Evolutionary conservation across 1,284 basidiomycete species (phyloP).

Genomic region (Ceratobasidium sp.): DNA sequence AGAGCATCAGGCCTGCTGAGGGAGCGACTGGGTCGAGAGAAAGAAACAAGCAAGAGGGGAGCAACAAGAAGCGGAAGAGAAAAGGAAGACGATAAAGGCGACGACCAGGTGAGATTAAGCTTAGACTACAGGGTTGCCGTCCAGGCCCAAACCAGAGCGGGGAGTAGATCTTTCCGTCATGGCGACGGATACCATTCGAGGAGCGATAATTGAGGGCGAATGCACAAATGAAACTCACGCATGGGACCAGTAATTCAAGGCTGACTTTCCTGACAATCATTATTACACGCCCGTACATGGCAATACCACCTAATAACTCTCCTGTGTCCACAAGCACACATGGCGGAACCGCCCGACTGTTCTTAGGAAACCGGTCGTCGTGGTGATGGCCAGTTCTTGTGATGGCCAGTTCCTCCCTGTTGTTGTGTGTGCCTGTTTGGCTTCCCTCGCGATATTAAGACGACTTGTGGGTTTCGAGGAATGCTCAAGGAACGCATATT

Average conservation of each 20-base stretch:
- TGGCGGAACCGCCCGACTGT: not conserved
- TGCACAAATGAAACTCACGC: no score
- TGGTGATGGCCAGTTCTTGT: slow-evolving; percentile 11
- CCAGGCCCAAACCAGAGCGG: slow-evolving; percentile 2
- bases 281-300: not conserved
- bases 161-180: not conserved
- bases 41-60: slow-evolving; percentile 11
- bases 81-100: slow-evolving; percentile 25
- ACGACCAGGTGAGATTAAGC: slow-evolving; percentile 31
- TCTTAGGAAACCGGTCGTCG: not conserved
- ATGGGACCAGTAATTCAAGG: not conserved
- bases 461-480: no score
- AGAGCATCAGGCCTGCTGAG: slow-evolving; percentile 41
- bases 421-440: no score
- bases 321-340: no score
- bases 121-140: slow-evolving; percentile 19
- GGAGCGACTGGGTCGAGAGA: slow-evolving; percentile 25
- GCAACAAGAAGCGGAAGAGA: slow-evolving; percentile 23
- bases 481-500: no score
- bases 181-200: no score
- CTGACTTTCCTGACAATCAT: not conserved
- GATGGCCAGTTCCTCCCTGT: no score
- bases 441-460: no score
- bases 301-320: not conserved
- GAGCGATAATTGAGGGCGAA: no score